Evolutionary conservation across 2,329 filamentous ascomycete genomes (phyloP), one percentile per base, ranked within the genome.

Genomic region (Penicillium sp.): DNA sequence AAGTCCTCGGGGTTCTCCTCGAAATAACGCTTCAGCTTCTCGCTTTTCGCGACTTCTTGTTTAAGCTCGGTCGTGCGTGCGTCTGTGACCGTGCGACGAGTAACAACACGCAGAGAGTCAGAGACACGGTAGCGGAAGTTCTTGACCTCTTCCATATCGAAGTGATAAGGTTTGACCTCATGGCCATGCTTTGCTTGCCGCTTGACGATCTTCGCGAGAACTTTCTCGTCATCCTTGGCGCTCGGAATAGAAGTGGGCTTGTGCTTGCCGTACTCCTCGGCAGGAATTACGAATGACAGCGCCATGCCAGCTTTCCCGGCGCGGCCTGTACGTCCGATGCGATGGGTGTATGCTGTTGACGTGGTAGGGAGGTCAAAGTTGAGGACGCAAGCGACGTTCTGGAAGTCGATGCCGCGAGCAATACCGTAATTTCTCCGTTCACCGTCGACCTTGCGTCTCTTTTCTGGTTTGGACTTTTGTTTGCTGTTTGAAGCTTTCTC

Each of bases 321-420:
- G 46, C 93, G 81, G 1, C 88, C 93, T 4, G 93, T 98, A 20
- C 93, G 83, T 20, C 93, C 93, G 57, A 98, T 94, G 38, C 93
- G 84, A 68, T 98, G 93, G n/a, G 87, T 94, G 67, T 98, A 98
- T 7, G 88, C 94, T 62, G 88, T 94, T 25, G 88, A 84, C 7
- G 83, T 85, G 11, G 82, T 80, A 1, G 93, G 93, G 11, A 98
- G 82, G 65, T 98, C 93, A 64, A 98, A 98, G 71, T 98, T 98
- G 62, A 98, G 81, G 16, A 98, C 90, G 48, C 87, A 89, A 3
- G 88, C 83, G 39, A 98, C 90, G 59, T 96, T 91, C 58, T 93
- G 84, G 73, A 98, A 98, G 67, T 98, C 93, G 55, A 98, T 94
- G 42, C 91, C 93, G 56, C 93, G 81, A 8, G 90, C 91, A n/a